Evolutionary conservation across 108 stramenopile species (phyloP).

Genomic region (Schizochytrium sp.): DNA sequence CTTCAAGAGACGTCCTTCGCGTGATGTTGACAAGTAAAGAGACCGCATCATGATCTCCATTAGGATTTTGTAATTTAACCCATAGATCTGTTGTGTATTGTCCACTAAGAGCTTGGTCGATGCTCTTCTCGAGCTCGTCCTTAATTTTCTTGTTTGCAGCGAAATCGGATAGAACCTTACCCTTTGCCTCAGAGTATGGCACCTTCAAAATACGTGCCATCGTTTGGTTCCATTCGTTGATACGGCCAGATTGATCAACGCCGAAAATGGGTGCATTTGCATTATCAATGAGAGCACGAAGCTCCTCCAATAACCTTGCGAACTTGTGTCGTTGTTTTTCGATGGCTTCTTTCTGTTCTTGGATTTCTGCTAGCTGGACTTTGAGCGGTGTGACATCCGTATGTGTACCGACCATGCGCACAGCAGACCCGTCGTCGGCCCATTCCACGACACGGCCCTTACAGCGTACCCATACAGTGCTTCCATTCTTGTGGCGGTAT

Average conservation of each 20-base stretch:
- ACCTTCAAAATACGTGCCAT: constrained; percentile 22
- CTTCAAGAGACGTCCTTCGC: not conserved
- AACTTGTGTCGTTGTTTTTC: not conserved
- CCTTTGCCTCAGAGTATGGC: not conserved
- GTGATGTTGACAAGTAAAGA: constrained; percentile 6
- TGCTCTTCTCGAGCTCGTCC: not conserved
- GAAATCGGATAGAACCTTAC: not conserved
- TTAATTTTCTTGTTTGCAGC: not conserved
- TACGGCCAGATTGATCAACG: not conserved
- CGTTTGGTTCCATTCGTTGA: constrained; percentile 39
- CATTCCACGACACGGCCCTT: constrained; percentile 45
- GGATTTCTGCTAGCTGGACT: not conserved
- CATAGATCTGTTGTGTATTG: not conserved
- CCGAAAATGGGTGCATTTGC: constrained; percentile 49
- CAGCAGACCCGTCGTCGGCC: not conserved
- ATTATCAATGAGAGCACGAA: not conserved
- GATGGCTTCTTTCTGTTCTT: not conserved
- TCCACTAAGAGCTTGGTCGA: constrained; percentile 19
- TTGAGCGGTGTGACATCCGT: constrained; percentile 51
- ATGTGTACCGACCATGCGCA: constrained; percentile 45
- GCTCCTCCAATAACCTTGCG: constrained; percentile 29
- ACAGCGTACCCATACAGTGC: constrained; percentile 56
- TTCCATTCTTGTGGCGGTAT: constrained; percentile 44
- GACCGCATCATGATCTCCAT: not conserved
- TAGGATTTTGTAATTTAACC: not conserved